Percentiles rank a stretch among this genome's conserved stretches.
Conservation (phyloP, 768 basidiomycete genomes). For the Leccinum disarticulatum region DNA sequence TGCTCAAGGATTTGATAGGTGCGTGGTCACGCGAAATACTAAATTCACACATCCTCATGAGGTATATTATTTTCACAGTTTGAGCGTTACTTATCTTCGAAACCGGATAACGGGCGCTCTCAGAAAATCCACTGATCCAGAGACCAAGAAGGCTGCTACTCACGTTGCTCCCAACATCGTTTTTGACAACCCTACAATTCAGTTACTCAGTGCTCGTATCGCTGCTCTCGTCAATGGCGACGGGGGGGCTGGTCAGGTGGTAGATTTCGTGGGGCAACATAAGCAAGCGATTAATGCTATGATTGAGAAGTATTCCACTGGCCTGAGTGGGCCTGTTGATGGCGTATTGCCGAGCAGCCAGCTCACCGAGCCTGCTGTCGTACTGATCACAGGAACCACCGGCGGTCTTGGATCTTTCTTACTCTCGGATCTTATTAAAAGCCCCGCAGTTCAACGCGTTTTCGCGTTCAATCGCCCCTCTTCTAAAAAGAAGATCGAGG, state of each 20-base stretch:
- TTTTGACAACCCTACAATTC: slow-evolving; percentile 41
- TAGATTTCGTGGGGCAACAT: slow-evolving; percentile 8
- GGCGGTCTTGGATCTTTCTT: slow-evolving; percentile 41
- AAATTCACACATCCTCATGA: not conserved
- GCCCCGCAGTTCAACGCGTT: slow-evolving; percentile 24
- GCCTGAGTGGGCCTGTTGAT: slow-evolving; percentile 12
- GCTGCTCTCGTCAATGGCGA: slow-evolving; percentile 6
- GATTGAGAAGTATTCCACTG: slow-evolving; percentile 39
- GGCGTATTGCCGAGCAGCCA: slow-evolving; percentile 10
- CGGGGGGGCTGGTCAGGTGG: not conserved
- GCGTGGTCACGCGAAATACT: not conserved
- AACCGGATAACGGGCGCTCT: slow-evolving; percentile 25
- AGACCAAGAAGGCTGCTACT: slow-evolving; percentile 24
- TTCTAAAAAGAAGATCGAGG: slow-evolving; percentile 11
- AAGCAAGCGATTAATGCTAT: slow-evolving; percentile 35
- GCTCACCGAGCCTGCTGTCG: slow-evolving; percentile 18
- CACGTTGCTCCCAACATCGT: slow-evolving; percentile 35
- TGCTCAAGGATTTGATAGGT: slow-evolving; percentile 41
- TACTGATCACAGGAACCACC: slow-evolving; percentile 42
- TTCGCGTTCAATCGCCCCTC: slow-evolving; percentile 37
- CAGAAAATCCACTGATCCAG: slow-evolving; percentile 31
- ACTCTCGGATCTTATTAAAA: slow-evolving; percentile 29
- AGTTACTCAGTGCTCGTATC: slow-evolving; percentile 31
- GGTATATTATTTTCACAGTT: slow-evolving; percentile 7
- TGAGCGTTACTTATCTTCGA: slow-evolving; percentile 32